Base-by-base conservation (phyloP, 169 alveolate genomes). In the Fabrea salina region DNA sequence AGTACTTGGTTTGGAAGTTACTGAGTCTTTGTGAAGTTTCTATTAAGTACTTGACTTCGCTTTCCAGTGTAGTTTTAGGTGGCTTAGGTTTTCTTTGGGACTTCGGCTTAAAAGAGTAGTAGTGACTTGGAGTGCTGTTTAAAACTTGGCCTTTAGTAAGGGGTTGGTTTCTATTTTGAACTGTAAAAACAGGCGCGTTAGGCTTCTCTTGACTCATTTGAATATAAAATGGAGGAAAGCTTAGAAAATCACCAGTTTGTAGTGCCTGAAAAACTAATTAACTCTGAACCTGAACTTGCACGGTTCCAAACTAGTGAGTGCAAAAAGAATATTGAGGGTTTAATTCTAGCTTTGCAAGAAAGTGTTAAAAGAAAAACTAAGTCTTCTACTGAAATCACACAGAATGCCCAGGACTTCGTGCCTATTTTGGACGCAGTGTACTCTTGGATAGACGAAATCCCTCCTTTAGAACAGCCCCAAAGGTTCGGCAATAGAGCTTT, bases 401-500 rank as follows among this genome's bases (percentile, higher is more conserved):
- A 27, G 1, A 56, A 56, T 2, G n/a, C 37, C 11, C 16, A 16
- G 4, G 1, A 16, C 16, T 22, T 56, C 16, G 27, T 56, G 16
- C 40, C 67, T 56, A 32, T 61, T 16, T 11, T 35, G 13, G 75
- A 61, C 16, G 27, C 44, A 2, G 37, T 61, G n/a, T n/a, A 88
- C 40, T 47, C 68, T 54, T 59, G 58, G 66, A 71, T 91, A 32
- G 75, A 72, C 64, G 89, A 88, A 54, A 81, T 80, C 33, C 96
- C 96, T 4, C 90, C 92, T n/a, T 51, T 83, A 4, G 75, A 89
- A 22, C 84, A 87, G 35, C 93, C 91, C 43, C 89, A 84, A 88
- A 80, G 96, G 54, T 91, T 87, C 70, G 96, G 96, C 35, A 91
- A 91, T 58, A 86, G 89, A 80, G 91, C 94, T 11, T 91, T 85